Conservation (phyloP, 129 eudicot species). For the Saposhnikovia divaricata region DNA sequence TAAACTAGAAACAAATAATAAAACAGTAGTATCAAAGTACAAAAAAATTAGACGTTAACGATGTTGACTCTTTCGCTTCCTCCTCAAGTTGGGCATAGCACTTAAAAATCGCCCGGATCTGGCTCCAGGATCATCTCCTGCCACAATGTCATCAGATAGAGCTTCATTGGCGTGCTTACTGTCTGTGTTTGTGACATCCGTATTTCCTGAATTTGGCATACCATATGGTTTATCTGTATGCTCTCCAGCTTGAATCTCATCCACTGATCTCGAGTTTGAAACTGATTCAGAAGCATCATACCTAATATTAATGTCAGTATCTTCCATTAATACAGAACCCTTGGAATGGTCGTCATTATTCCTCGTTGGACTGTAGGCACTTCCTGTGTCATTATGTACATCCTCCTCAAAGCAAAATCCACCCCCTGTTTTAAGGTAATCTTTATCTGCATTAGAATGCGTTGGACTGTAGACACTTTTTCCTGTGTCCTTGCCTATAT, state of each 20-base stretch:
- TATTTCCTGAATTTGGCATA: conserved; percentile 1
- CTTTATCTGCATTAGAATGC: conserved; percentile 21
- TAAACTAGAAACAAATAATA: background rate
- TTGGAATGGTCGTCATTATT: conserved; percentile 5
- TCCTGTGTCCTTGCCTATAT: conserved; percentile 13
- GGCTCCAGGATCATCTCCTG: conserved; percentile 18
- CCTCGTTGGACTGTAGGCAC: conserved; percentile 15
- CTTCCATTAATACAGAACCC: conserved; percentile 4
- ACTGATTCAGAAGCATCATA: background rate
- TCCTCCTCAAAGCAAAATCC: conserved; percentile 63
- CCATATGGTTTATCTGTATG: conserved; percentile 17
- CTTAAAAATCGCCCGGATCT: conserved; percentile 28
- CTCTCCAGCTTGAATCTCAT: conserved; percentile 15
- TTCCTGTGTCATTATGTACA: conserved; percentile 15
- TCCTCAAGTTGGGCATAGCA: conserved; percentile 69
- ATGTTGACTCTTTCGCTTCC: conserved; percentile 42
- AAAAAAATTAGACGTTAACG: background rate
- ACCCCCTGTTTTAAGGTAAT: conserved; percentile 71
- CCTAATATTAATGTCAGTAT: conserved; percentile 1
- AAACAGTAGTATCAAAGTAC: background rate
- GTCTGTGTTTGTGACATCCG: conserved; percentile 8
- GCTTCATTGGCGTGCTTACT: background rate
- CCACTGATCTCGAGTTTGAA: conserved; percentile 5
- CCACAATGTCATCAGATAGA: conserved; percentile 8
- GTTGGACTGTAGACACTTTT: conserved; percentile 17